phyloP scores from a whole-genome alignment of 306 rosid species.

The Elaeagnus macrophylla region DNA sequence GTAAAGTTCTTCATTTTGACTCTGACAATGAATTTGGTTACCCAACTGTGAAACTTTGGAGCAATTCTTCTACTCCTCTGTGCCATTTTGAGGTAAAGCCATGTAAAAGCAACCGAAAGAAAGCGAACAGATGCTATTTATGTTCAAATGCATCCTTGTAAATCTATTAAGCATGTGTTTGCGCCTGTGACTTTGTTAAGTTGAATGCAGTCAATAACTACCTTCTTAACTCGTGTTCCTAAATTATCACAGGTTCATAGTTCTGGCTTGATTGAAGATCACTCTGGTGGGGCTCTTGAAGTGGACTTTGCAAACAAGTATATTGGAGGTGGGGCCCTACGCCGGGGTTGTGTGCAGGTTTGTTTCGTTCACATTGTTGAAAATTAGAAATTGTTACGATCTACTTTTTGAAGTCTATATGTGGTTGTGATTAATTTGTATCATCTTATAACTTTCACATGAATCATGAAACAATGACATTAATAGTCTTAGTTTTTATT shows the following conservation, averaged over 20 bases:
- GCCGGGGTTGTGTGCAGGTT: slow-evolving; percentile 86
- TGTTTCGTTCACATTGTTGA: slow-evolving; percentile 12
- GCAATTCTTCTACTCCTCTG: slow-evolving; percentile 52
- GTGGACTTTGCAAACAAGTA: slow-evolving; percentile 91
- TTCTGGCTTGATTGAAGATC: slow-evolving; percentile 80
- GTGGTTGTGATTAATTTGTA: slow-evolving; percentile 1
- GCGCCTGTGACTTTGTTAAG: too few relatives aligned
- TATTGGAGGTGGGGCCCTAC: slow-evolving; percentile 89
- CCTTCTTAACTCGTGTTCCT: slow-evolving; percentile 12
- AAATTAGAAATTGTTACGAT: neutral
- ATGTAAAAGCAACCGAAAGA: neutral
- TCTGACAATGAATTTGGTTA: slow-evolving; percentile 34
- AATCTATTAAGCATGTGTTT: too few relatives aligned
- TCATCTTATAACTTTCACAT: slow-evolving; percentile 13
- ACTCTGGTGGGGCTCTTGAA: slow-evolving; percentile 60
- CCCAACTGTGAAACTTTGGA: slow-evolving; percentile 60
- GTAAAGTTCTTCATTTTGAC: slow-evolving; percentile 65
- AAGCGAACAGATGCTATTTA: neutral
- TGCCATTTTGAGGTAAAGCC: slow-evolving; percentile 62
- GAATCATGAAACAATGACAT: slow-evolving; percentile 14
- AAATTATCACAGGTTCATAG: slow-evolving; percentile 41
- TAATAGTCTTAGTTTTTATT: slow-evolving; percentile 16
- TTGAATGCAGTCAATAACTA: neutral
- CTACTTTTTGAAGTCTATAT: neutral
- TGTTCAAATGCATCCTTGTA: neutral